Base-by-base conservation (phyloP, 495 filamentous ascomycete genomes). In the Penicillium paradoxum region DNA sequence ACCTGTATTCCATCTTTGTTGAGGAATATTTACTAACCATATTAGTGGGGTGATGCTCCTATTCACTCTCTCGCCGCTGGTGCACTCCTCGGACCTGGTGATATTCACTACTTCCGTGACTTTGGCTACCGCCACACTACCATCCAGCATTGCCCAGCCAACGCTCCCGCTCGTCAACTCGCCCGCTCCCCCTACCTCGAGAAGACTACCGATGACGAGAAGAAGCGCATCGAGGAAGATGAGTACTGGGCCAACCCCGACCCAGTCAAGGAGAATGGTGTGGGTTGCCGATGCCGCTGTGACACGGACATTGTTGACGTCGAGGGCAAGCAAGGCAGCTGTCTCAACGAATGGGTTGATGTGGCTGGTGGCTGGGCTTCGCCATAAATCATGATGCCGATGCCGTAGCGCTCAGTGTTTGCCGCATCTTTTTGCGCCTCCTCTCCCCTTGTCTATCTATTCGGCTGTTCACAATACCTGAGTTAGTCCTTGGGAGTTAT, bases 61-160 rank as follows among this genome's bases (percentile, higher is more conserved):
- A 96, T 99, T 58, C 93, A 99, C 77, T 99, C 93, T 24, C 87
- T 99, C 29, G 93, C 95, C 10, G 91, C 95, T 30, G 93, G 93
- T 59, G 85, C 85, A 40, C 83, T 99, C 38, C 80, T 99, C 44
- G 75, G 82, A 4, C 87, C 90, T 17, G 66, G 73, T 39, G 90
- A 97, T 65, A 91, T 99, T 59, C 93, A 98, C 69, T 98, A 98
- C 72, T 98, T 98, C 88, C 91, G 93, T 60, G 93, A 98, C 67
- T 95, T 98, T 74, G 93, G 93, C 45, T 98, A 98, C 72, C 84
- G 93, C 55, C 93, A 98, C 70, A 98, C 93, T 15, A 98, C 93
- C 17, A 98, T 98, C 68, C 93, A 97, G 71, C 93, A 98, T 73
- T 98, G 93, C 67, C 93, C 93, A 1, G 90, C 91, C 45, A 99